These are phyloP conservation scores for Udeniomyces megalosporus DNA, from an alignment of 768 basidiomycete species.

Conservation along the genomic window DNA sequence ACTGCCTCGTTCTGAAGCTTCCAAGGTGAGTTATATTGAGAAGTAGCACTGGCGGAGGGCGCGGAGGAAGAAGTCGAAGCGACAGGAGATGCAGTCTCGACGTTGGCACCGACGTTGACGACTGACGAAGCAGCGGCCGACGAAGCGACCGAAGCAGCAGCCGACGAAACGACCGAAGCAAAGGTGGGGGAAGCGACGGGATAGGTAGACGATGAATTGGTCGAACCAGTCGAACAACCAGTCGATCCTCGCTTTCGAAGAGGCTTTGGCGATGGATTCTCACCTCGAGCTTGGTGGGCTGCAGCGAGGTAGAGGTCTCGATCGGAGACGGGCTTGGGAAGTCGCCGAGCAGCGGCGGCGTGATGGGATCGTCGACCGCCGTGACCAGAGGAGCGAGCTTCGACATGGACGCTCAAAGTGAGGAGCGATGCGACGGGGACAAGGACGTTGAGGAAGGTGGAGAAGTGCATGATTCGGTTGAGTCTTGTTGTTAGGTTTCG, in stretches of 20 bases:
- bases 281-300: background rate
- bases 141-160: background rate
- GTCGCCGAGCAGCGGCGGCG: background rate
- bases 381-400: background rate
- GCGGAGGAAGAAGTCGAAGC: constrained; percentile 11
- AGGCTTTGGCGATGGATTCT: background rate
- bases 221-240: constrained; percentile 11
- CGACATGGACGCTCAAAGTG: background rate
- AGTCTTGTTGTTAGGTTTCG: background rate
- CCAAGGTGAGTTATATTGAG: constrained; percentile 19
- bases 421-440: constrained; percentile 6
- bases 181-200: background rate
- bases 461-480: background rate
- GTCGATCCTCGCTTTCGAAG: no score
- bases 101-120: background rate
- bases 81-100: background rate
- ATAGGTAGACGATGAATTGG: background rate
- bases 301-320: background rate
- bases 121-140: background rate
- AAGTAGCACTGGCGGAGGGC: constrained; percentile 7
- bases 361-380: background rate
- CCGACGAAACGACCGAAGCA: background rate
- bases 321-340: background rate
- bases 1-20: constrained; percentile 15
- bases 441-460: background rate